These are phyloP conservation scores for Lepidium sativum DNA, from an alignment of 345 rosid species.

Conservation along the genomic window DNA sequence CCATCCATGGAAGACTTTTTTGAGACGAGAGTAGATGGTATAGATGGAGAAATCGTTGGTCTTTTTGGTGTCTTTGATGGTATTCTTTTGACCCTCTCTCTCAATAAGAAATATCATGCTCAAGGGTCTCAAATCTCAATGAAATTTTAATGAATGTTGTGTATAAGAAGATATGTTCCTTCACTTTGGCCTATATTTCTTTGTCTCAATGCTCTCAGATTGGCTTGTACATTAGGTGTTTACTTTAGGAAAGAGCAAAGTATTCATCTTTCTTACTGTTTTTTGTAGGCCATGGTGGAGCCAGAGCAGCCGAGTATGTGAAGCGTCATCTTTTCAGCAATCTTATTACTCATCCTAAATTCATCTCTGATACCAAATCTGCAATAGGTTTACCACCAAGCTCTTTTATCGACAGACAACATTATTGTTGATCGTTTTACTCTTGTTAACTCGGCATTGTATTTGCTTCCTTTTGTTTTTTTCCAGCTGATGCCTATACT, in stretches of 20 bases:
- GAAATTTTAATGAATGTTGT: not conserved
- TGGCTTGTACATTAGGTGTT: not conserved
- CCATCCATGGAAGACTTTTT: slow-evolving; percentile 99
- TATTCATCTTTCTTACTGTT: not conserved
- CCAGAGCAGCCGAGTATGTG: slow-evolving; percentile 95
- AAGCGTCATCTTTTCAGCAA: slow-evolving; percentile 91
- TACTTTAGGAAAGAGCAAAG: not conserved
- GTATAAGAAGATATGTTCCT: not conserved
- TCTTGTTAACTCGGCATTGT: not conserved
- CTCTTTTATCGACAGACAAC: not conserved
- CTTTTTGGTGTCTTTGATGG: slow-evolving; percentile 99
- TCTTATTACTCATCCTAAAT: slow-evolving; percentile 88
- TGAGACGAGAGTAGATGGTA: slow-evolving; percentile 88
- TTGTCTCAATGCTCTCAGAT: not conserved
- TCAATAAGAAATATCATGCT: not conserved
- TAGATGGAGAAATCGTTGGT: slow-evolving; percentile 92
- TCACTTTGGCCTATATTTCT: not conserved
- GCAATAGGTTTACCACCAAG: slow-evolving; percentile 65
- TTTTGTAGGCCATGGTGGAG: slow-evolving; percentile 90
- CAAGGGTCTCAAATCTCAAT: not conserved
- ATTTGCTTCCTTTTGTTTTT: not conserved
- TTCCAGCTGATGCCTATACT: slow-evolving; percentile 81
- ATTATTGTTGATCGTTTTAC: not conserved
- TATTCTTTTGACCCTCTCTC: slow-evolving; percentile 16
- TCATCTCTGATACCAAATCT: slow-evolving; percentile 88